Conservation (phyloP, 257 asterid genomes). For the Catharanthus roseus region DNA sequence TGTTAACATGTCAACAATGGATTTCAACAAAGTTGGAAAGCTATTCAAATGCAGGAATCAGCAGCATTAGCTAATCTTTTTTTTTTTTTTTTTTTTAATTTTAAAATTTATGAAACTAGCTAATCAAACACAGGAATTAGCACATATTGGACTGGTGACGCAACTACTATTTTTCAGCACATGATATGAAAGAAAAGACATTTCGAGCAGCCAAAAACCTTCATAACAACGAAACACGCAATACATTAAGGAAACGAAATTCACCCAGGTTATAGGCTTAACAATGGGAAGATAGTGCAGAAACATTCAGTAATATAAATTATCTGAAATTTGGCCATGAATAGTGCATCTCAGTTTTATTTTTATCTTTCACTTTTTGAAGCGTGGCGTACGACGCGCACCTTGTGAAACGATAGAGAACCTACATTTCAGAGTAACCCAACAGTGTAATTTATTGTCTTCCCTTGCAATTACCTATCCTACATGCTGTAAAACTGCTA, state of each 20-base stretch:
- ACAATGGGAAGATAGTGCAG: neutral
- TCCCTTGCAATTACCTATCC: neutral
- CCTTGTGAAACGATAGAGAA: neutral
- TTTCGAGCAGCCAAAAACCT: neutral
- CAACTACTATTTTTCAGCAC: neutral
- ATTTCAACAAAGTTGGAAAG: neutral
- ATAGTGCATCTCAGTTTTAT: neutral
- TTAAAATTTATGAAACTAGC: too few species aligned
- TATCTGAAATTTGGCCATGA: neutral
- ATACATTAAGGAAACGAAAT: neutral
- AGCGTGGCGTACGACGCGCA: neutral
- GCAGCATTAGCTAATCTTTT: too few species aligned
- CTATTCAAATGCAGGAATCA: neutral
- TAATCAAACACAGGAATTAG: too few species aligned
- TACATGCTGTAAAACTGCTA: neutral
- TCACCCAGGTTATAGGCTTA: neutral
- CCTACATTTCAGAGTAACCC: neutral
- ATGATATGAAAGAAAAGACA: neutral
- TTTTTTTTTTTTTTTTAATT: too few species aligned
- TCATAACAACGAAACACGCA: neutral
- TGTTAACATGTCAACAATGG: constrained; percentile 22
- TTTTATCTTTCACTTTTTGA: neutral
- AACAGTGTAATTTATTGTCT: neutral
- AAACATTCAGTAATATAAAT: neutral
- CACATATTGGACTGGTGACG: neutral